A percentile compares a stretch with the other conserved stretches of the same genome.
These are phyloP conservation scores for Moringa oleifera DNA, from an alignment of 345 rosid species.

Conservation along the genomic window DNA sequence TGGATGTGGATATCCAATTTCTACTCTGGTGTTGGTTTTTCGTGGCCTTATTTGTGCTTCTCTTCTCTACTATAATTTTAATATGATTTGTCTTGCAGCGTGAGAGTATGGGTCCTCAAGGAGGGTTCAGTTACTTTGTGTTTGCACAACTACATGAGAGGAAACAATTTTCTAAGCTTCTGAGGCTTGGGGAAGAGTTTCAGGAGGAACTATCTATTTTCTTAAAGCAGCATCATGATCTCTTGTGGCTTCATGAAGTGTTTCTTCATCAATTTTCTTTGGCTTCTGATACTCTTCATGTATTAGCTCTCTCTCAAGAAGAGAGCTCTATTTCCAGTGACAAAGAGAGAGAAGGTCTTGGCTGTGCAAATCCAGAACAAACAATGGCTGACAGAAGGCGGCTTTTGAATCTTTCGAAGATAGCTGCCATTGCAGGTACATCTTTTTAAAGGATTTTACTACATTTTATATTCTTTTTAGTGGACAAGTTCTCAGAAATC, in stretches of 20 bases:
- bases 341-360: constrained; percentile 39
- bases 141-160: constrained; percentile 61
- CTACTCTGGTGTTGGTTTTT: neutral
- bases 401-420: constrained; percentile 76
- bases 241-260: constrained; percentile 84
- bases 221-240: constrained; percentile 56
- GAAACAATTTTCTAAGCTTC: constrained; percentile 70
- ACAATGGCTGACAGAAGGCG: constrained; percentile 68
- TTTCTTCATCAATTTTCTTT: constrained; percentile 81
- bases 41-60: constrained; percentile 7
- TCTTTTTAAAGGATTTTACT: neutral
- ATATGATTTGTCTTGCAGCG: constrained; percentile 39
- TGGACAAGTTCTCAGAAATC: too few relatives aligned
- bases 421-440: constrained; percentile 77
- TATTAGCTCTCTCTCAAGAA: constrained; percentile 67
- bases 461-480: neutral
- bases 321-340: constrained; percentile 30
- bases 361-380: constrained; percentile 25
- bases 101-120: constrained; percentile 83
- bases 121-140: constrained; percentile 92
- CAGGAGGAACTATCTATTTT: constrained; percentile 68
- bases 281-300: constrained; percentile 85
- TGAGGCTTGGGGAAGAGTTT: constrained; percentile 95
- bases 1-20: neutral
- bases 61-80: constrained; percentile 8